phyloP scores from a whole-genome alignment of 441 rosid genomes.

The Rhodomyrtus psidioides region DNA sequence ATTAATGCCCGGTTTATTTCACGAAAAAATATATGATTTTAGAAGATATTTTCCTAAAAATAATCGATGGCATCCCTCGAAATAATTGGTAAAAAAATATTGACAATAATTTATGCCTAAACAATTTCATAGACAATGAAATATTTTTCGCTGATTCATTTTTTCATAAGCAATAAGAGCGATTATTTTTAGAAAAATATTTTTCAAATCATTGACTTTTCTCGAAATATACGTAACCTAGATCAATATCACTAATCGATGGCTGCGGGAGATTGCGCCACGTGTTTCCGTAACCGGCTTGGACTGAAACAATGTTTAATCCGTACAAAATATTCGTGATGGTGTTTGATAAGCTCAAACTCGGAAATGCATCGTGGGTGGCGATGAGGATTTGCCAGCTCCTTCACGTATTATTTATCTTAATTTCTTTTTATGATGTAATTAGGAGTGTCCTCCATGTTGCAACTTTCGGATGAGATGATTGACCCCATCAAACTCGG shows the following conservation, averaged over 20 bases:
- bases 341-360: neutral
- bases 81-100: neutral
- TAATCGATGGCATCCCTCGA: neutral
- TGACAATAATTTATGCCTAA: neutral
- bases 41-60: neutral
- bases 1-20: neutral
- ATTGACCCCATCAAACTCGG: too few relatives aligned
- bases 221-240: too few relatives aligned
- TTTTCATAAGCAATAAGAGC: neutral
- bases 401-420: neutral
- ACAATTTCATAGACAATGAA: fast-evolving
- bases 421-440: neutral
- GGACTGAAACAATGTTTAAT: neutral
- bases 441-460: neutral
- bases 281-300: neutral
- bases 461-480: neutral
- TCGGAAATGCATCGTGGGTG: neutral
- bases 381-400: neutral
- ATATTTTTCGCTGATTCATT: neutral
- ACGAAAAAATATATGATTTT: too few relatives aligned
- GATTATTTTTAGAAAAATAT: neutral
- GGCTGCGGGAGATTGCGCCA: neutral
- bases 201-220: neutral
- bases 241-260: too few relatives aligned
- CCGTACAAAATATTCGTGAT: neutral